Conservation (phyloP, 768 basidiomycete species). For the Termitomyces bulborhizus region DNA sequence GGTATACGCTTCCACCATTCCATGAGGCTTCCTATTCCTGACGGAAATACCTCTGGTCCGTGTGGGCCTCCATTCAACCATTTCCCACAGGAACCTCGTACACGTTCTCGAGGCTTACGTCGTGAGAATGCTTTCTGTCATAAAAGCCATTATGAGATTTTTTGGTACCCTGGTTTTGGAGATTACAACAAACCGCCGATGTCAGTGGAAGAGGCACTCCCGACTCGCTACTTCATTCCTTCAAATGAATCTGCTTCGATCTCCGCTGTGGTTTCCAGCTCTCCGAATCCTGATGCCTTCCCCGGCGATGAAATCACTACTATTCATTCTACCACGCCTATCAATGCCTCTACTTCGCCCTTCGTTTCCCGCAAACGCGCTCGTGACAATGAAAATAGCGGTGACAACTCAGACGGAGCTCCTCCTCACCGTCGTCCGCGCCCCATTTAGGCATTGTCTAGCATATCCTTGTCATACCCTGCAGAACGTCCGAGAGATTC, state of each 20-base stretch:
- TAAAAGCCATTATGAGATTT: conserved; percentile 11
- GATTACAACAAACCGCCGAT: conserved; percentile 3
- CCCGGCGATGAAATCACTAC: neutral
- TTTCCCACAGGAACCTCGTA: conserved; percentile 1
- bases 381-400: neutral
- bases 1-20: neutral
- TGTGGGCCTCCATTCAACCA: conserved; percentile 10
- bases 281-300: too few relatives aligned
- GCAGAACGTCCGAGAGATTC: neutral
- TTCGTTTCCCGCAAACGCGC: neutral
- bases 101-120: conserved; percentile 4
- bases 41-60: neutral
- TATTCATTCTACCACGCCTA: neutral
- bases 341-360: neutral
- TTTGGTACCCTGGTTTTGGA: conserved; percentile 12
- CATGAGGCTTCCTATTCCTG: neutral
- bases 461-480: neutral
- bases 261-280: neutral
- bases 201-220: conserved; percentile 6
- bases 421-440: neutral
- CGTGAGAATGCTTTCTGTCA: conserved; percentile 11
- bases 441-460: neutral
- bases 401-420: neutral
- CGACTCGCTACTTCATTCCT: neutral
- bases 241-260: neutral